phyloP scores from a whole-genome alignment of 2,329 filamentous ascomycete species.

The Penicillium sp. region DNA sequence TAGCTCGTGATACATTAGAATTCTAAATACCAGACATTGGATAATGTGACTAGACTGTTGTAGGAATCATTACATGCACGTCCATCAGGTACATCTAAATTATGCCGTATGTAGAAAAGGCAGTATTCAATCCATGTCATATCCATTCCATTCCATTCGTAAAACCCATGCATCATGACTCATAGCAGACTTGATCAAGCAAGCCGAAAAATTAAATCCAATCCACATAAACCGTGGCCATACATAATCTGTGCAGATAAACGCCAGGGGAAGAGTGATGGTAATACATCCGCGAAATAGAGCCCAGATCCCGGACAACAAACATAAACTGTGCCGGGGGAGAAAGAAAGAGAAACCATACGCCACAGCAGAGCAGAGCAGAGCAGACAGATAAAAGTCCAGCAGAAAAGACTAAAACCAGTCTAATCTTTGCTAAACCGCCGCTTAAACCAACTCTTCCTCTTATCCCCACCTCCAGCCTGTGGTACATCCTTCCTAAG shows the following conservation, averaged over 20 bases:
- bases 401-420: not conserved
- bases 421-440: constrained; percentile 67
- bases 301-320: not conserved
- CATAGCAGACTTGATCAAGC: constrained; percentile 1
- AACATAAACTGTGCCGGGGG: not conserved
- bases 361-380: too few relatives aligned
- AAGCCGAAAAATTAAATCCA: constrained; percentile 2
- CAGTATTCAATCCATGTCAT: constrained; percentile 5
- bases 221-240: not conserved
- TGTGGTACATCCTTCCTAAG: constrained; percentile 4
- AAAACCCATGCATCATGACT: constrained; percentile 13
- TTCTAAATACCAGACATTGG: too few relatives aligned
- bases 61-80: too few relatives aligned
- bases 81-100: too few relatives aligned
- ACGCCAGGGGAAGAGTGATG: constrained; percentile 3
- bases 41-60: too few relatives aligned
- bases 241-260: constrained; percentile 4
- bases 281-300: not conserved
- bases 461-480: constrained; percentile 62
- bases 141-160: not conserved
- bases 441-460: constrained; percentile 87
- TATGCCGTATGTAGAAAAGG: too few relatives aligned
- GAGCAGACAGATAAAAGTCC: not conserved
- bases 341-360: too few relatives aligned
- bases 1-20: too few relatives aligned